Conservation (phyloP, 768 basidiomycete genomes). For the Ephemerocybe angulata region DNA sequence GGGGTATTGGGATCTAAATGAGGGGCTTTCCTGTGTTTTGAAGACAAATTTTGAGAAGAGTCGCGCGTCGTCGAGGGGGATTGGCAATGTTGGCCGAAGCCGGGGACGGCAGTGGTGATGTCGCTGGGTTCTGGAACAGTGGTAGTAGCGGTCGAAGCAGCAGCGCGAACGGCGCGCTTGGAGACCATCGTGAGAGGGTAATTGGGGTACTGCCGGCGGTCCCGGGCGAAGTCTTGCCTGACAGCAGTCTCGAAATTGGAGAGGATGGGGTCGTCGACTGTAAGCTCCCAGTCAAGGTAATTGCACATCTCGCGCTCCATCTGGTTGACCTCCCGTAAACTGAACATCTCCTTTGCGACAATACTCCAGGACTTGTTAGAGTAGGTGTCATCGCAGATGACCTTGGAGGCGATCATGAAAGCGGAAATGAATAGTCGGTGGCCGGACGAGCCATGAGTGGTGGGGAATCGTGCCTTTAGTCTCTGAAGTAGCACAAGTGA, state of each 20-base stretch:
- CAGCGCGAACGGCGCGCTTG: conserved; percentile 49
- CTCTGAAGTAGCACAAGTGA: conserved; percentile 51
- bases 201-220: conserved; percentile 54
- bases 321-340: conserved; percentile 86
- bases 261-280: conserved; percentile 62
- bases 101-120: conserved; percentile 45
- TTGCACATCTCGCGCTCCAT: conserved; percentile 93
- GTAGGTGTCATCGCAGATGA: not conserved
- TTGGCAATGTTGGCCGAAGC: conserved; percentile 37
- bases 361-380: conserved; percentile 65
- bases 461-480: conserved; percentile 70
- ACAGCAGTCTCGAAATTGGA: conserved; percentile 59
- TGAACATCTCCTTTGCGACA: conserved; percentile 84
- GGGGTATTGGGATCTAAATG: conserved; percentile 38
- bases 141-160: conserved; percentile 34
- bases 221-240: conserved; percentile 49
- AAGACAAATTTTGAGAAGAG: conserved; percentile 24
- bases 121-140: conserved; percentile 40
- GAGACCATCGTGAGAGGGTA: conserved; percentile 61
- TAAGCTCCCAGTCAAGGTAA: conserved; percentile 90
- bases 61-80: conserved; percentile 28
- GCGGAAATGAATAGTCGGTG: conserved; percentile 73
- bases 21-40: not conserved
- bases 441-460: conserved; percentile 75
- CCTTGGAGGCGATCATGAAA: not conserved